Evolutionary conservation across 2,329 filamentous ascomycete species (phyloP).

Genomic region (Talaromyces sp.): DNA sequence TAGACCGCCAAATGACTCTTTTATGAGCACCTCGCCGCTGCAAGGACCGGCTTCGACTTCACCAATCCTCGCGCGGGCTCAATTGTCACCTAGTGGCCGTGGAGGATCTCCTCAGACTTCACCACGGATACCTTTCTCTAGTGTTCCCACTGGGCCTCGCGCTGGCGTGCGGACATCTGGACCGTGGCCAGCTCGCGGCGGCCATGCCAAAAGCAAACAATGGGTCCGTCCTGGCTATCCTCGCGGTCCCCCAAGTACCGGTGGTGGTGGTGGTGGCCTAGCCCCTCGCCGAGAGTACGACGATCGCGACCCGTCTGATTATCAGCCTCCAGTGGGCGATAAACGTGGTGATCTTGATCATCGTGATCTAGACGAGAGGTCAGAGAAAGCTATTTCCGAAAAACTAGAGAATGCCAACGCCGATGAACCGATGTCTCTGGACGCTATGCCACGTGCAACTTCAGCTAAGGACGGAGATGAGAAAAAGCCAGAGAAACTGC

Average conservation of each 20-base stretch:
- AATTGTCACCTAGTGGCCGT: slow-evolving; percentile 21
- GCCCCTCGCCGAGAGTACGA: slow-evolving; percentile 30
- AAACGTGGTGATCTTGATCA: neutral
- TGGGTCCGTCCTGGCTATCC: slow-evolving; percentile 36
- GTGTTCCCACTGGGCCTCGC: slow-evolving; percentile 39
- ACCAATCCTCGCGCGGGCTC: slow-evolving; percentile 21
- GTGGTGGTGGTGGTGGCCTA: slow-evolving; percentile 12
- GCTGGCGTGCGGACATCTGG: slow-evolving; percentile 31
- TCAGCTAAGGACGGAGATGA: slow-evolving; percentile 15
- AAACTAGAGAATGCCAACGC: neutral
- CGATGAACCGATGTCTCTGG: slow-evolving; percentile 1
- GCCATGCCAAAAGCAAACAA: slow-evolving; percentile 34
- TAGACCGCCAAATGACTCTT: slow-evolving; percentile 1
- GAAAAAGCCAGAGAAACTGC: slow-evolving; percentile 14
- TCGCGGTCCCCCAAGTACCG: slow-evolving; percentile 19
- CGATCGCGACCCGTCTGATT: slow-evolving; percentile 19
- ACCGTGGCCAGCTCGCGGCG: slow-evolving; percentile 21
- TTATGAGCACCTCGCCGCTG: slow-evolving; percentile 8
- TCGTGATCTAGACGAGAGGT: neutral
- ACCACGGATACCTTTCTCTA: slow-evolving; percentile 30
- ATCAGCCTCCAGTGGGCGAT: neutral
- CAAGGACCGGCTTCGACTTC: slow-evolving; percentile 21
- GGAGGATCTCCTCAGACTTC: slow-evolving; percentile 32
- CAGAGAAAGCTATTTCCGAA: neutral
- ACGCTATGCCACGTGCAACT: neutral